Evolutionary conservation across 768 basidiomycete genomes (phyloP), one percentile per base, ranked within the genome.

Genomic region (Suillus plorans): DNA sequence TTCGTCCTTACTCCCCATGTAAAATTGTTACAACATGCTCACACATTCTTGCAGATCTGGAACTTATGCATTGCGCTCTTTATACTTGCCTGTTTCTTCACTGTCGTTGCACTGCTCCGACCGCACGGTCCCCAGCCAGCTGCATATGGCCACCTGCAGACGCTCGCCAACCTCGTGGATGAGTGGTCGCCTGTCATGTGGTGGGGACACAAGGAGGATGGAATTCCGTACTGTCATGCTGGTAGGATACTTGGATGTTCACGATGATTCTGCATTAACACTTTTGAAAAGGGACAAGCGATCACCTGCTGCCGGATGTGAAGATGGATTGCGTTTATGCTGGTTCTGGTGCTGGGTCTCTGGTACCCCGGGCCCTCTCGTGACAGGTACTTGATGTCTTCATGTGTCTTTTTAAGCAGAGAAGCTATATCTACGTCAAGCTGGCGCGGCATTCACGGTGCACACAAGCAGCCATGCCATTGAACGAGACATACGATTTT

Each of bases 131-230:
- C 72, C 0, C 77, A 78, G 37, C 77, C 74, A 0, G 73, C 73
- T 12, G 68, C 73, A 20, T 79, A 78, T 36, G 75, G 77, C 4
- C 75, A 78, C 28, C 61, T 79, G 3, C 73, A 77, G 55, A 79
- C 73, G 14, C 69, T 79, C 16, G 74, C 72, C 2, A 77, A 79
- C 62, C 62, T 77, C 60, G 69, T 77, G 47, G 78, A 78, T 61
- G 75, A 78, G 22, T 74, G 78, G 77, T 73, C 71, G n/a, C 64
- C 69, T 1, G 72, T 65, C 8, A 73, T 76, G 69, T 72, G 75
- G 74, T 76, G 75, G 72, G 75, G 73, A n/a, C 67, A 69, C n/a
- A 76, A 75, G n/a, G 52, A 56, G 0, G 39, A 16, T 12, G 63
- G 66, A 37, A 60, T 22, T 31, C 52, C 62, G 1, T 57, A 31